phyloP scores from a whole-genome alignment of 1,284 basidiomycete genomes.

The Microbotryum silenes-acaulis region DNA sequence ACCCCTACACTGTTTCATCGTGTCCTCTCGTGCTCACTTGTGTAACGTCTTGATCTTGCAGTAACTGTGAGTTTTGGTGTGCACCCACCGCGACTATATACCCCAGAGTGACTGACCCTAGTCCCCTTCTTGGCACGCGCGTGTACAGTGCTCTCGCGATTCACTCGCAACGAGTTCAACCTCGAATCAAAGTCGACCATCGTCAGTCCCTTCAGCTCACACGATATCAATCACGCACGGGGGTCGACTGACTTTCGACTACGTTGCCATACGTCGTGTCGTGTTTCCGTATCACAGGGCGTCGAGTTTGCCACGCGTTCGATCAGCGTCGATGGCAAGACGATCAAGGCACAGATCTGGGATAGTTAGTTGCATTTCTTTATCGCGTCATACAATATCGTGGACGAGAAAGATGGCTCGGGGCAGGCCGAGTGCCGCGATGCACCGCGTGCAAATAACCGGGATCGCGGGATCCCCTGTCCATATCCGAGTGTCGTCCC shows the following conservation, averaged over 20 bases:
- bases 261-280: too few relatives aligned
- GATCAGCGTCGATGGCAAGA: conserved; percentile 91
- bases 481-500: too few relatives aligned
- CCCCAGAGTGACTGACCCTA: background rate
- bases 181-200: conserved; percentile 98
- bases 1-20: too few relatives aligned
- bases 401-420: background rate
- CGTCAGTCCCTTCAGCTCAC: conserved; percentile 39
- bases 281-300: conserved; percentile 38
- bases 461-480: too few relatives aligned
- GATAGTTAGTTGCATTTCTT: conserved; percentile 60
- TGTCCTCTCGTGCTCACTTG: background rate
- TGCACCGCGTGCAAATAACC: too few relatives aligned
- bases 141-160: conserved; percentile 61
- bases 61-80: conserved; percentile 41
- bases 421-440: too few relatives aligned
- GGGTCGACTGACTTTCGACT: too few relatives aligned
- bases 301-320: conserved; percentile 98
- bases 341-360: conserved; percentile 99
- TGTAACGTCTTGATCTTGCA: conserved; percentile 20
- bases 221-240: too few relatives aligned
- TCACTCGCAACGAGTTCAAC: conserved; percentile 99
- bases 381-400: background rate
- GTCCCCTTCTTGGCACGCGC: background rate
- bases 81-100: background rate